Base-by-base conservation (phyloP, 192 early-diverging fungal species). In the Geranomyces michiganensis region DNA sequence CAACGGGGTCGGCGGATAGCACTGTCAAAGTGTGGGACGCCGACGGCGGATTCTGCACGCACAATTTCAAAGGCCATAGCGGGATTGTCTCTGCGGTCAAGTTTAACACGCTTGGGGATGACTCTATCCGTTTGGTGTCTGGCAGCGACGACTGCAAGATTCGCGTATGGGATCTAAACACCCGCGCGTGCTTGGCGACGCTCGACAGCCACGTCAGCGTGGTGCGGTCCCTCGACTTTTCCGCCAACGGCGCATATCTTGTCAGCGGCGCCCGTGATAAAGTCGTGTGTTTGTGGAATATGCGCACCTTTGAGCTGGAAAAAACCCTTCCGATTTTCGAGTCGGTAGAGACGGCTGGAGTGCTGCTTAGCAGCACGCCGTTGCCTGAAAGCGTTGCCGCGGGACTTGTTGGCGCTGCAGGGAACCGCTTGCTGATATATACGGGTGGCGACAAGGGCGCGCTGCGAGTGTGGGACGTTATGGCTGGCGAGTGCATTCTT, bases 1-100 rank as follows among this genome's bases (percentile, higher is more conserved):
- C 97, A 12, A 97, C 95, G 1, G 97, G 96, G 44, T 94, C 93
- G 15, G 95, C 97, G 0, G 97, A 99, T 77, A 90, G 88, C 66
- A 94, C 92, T 13, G 89, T 99, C 55, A 93, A 92, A 64, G 92
- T 98, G 12, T 99, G 96, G 96, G 95, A 99, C 78, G 92, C 95
- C 67, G 91, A 90, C 60, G 83, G 88, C 56, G 95, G 93, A 22
- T 94, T 86, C 80, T 94, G 92, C 73, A 98, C 97, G 62, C 97
- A 99, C 75, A 93, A 93, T 75, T 93, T 99, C 73, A 88, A 88
- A 61, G 96, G 96, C 55, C 97, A 99, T 61, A 82, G 88, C 43
- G 96, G 95, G 19, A 86, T 97, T 12, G 81, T 99, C 46, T 90
- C 90, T 49, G 84, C 85, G 0, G 84, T 99, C 13, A 91, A 90